A percentile compares a stretch with the other conserved stretches of the same genome.
Conservation (phyloP, 768 basidiomycete species). For the Amanita jacksonii region DNA sequence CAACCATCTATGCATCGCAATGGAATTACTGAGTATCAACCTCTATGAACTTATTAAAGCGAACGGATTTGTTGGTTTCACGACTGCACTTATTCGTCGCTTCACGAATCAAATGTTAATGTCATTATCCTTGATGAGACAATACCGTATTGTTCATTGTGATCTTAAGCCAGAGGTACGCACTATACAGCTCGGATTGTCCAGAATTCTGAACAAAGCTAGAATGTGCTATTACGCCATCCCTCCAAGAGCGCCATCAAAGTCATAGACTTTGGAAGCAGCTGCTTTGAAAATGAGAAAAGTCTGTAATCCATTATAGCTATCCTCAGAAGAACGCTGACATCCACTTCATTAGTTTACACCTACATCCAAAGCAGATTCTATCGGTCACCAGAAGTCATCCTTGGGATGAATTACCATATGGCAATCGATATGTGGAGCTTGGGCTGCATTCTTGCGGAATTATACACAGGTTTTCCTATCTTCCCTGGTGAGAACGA, state of each 20-base stretch:
- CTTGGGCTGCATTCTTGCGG: slow-evolving; percentile 94
- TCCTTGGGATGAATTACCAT: slow-evolving; percentile 97
- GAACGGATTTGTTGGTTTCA: slow-evolving; percentile 97
- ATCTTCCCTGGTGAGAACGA: slow-evolving; percentile 99
- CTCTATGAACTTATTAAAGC: slow-evolving; percentile 99
- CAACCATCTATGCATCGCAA: slow-evolving; percentile 94
- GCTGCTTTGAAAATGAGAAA: slow-evolving; percentile 97
- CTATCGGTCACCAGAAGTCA: slow-evolving; percentile 99
- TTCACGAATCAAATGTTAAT: slow-evolving; percentile 95
- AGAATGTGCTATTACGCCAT: slow-evolving; percentile 94
- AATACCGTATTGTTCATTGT: slow-evolving; percentile 97
- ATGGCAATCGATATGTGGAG: slow-evolving; percentile 99
- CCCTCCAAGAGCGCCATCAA: slow-evolving; percentile 96
- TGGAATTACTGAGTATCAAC: slow-evolving; percentile 97
- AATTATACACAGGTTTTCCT: slow-evolving; percentile 94
- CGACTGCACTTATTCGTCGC: slow-evolving; percentile 86
- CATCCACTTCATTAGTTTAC: slow-evolving; percentile 57
- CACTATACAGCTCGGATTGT: neutral
- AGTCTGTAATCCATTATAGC: slow-evolving; percentile 45
- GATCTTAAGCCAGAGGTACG: slow-evolving; percentile 96
- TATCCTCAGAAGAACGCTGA: slow-evolving; percentile 6
- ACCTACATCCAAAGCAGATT: slow-evolving; percentile 99
- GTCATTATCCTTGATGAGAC: slow-evolving; percentile 87
- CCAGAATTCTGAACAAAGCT: slow-evolving; percentile 7
- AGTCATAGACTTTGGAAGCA: slow-evolving; percentile 98